Evolutionary conservation across 768 basidiomycete genomes (phyloP).

Genomic region (Cystofilobasidium macerans): DNA sequence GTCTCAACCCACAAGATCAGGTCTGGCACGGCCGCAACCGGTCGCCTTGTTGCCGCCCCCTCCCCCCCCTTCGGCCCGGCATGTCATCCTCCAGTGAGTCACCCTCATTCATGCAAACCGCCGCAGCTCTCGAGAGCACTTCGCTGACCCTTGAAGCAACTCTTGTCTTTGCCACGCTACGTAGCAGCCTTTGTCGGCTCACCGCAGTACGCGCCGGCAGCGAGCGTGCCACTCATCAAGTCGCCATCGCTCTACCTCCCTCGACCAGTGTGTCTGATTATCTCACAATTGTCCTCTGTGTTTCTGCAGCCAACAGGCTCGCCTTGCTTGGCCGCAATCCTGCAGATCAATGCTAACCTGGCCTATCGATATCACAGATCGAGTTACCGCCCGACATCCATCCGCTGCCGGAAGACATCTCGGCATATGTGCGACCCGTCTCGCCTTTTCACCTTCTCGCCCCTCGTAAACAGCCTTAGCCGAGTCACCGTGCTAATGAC

Average conservation of each 20-base stretch:
- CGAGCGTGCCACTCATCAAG: slow-evolving; percentile 75
- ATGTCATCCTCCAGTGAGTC: too few relatives aligned
- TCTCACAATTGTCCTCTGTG: too few relatives aligned
- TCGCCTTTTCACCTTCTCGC: background rate
- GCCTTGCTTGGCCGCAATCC: background rate
- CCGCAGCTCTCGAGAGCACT: too few relatives aligned
- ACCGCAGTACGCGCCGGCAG: slow-evolving; percentile 67
- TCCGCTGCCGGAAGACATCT: slow-evolving; percentile 80
- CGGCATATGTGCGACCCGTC: slow-evolving; percentile 59
- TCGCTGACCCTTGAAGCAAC: too few relatives aligned
- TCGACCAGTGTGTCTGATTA: slow-evolving; percentile 52
- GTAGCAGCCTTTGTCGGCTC: slow-evolving; percentile 25
- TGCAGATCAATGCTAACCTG: background rate
- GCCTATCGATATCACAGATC: slow-evolving; percentile 50
- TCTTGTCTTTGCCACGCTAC: too few relatives aligned
- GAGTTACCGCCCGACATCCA: slow-evolving; percentile 83
- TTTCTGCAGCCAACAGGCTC: background rate
- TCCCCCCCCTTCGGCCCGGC: too few relatives aligned
- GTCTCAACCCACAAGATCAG: too few relatives aligned
- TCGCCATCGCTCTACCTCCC: slow-evolving; percentile 83
- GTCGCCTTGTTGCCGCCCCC: too few relatives aligned
- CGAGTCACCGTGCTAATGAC: slow-evolving; percentile 8
- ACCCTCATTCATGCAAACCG: too few relatives aligned
- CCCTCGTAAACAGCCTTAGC: slow-evolving; percentile 23
- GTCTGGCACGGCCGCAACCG: too few relatives aligned